Evolutionary conservation across 441 rosid genomes (phyloP).

Genomic region (Capsella rubella): DNA sequence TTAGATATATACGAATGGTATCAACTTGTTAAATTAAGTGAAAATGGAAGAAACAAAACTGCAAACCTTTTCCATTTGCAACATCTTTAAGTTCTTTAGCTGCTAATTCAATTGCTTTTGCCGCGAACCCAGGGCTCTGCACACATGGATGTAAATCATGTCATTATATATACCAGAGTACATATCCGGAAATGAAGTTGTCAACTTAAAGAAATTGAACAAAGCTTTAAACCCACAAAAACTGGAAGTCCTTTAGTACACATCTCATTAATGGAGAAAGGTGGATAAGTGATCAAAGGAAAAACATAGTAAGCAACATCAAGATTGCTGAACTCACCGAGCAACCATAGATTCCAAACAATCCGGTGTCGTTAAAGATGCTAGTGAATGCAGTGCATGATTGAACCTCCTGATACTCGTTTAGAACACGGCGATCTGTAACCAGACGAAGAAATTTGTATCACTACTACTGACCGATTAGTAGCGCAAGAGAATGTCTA

Average conservation of each 20-base stretch:
- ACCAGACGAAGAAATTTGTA: constrained; percentile 29
- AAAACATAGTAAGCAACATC: constrained; percentile 4
- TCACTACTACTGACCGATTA: constrained; percentile 10
- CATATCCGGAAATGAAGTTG: constrained; percentile 2
- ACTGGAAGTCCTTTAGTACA: background rate
- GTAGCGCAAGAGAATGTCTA: background rate
- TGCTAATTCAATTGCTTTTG: constrained; percentile 71
- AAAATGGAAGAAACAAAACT: constrained; percentile 10
- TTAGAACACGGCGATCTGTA: constrained; percentile 78
- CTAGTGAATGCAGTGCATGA: constrained; percentile 92
- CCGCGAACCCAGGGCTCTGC: constrained; percentile 75
- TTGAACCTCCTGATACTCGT: constrained; percentile 71
- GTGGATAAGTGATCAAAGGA: background rate
- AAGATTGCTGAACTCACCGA: constrained; percentile 60
- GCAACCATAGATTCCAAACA: constrained; percentile 93
- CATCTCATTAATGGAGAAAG: background rate
- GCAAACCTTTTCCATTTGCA: constrained; percentile 76
- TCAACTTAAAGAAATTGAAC: background rate
- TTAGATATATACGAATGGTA: background rate
- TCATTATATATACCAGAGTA: constrained; percentile 8
- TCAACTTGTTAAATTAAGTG: background rate
- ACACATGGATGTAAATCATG: constrained; percentile 21
- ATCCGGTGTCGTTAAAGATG: constrained; percentile 80
- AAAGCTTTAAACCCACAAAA: background rate
- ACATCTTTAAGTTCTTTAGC: constrained; percentile 67